A percentile compares a stretch with the other conserved stretches of the same genome.
Evolutionary conservation across 495 filamentous ascomycete genomes (phyloP).

Genomic region (Penicillium daleae): DNA sequence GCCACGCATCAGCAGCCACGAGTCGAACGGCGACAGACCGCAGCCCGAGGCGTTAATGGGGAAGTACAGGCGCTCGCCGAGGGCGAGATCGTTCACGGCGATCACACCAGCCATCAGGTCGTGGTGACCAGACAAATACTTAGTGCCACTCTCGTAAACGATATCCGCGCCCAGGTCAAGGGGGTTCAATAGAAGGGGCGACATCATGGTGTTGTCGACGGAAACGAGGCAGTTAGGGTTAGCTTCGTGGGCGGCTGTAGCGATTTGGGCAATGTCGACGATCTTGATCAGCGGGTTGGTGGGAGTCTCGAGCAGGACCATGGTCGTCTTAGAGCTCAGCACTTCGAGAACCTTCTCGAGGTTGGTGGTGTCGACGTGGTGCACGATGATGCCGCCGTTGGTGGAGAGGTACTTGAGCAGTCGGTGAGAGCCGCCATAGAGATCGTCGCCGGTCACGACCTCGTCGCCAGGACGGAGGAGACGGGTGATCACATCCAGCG

Average conservation of each 20-base stretch:
- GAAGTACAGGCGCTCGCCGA: constrained; percentile 92
- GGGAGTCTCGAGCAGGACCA: constrained; percentile 95
- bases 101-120: constrained; percentile 98
- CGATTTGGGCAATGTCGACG: constrained; percentile 82
- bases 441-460: constrained; percentile 93
- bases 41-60: constrained; percentile 95
- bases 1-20: constrained; percentile 90
- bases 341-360: constrained; percentile 68
- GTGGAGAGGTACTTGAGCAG: constrained; percentile 88
- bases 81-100: constrained; percentile 75
- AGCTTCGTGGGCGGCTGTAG: constrained; percentile 71
- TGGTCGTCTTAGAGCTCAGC: constrained; percentile 78
- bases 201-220: constrained; percentile 99
- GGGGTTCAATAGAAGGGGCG: constrained; percentile 87
- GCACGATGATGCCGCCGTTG: constrained; percentile 85
- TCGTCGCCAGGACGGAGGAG: constrained; percentile 92
- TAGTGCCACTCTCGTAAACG: constrained; percentile 96
- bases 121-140: constrained; percentile 97
- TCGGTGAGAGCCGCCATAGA: constrained; percentile 95
- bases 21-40: constrained; percentile 91
- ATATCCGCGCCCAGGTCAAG: constrained; percentile 94
- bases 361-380: constrained; percentile 92
- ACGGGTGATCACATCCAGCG: constrained; percentile 94
- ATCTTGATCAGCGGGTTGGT: constrained; percentile 99
- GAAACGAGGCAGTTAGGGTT: constrained; percentile 83